phyloP scores from a whole-genome alignment of 228 moss, liverwort and hornwort species.

The Sphagnum magellanicum region DNA sequence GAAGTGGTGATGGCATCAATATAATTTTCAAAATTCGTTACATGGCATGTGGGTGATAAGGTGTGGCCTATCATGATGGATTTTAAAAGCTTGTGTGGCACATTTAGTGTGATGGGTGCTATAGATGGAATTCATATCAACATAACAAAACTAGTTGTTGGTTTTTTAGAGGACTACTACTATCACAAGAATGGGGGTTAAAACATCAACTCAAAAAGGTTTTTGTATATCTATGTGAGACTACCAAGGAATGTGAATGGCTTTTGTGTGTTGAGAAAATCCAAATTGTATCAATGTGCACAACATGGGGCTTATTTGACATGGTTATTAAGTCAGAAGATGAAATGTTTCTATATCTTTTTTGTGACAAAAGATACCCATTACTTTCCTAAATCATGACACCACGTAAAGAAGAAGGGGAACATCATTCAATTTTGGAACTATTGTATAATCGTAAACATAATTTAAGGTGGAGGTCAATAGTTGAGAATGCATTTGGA shows the following conservation, averaged over 20 bases:
- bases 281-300: neutral
- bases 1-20: neutral
- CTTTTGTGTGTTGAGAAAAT: neutral
- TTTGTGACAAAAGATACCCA: neutral
- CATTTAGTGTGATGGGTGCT: neutral
- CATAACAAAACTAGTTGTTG: neutral
- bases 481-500: neutral
- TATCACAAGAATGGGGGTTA: conserved; percentile 1
- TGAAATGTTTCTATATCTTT: neutral
- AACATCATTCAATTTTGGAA: neutral
- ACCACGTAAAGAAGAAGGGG: neutral
- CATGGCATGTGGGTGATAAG: neutral
- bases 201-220: neutral
- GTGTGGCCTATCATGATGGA: neutral
- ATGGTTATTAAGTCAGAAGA: neutral
- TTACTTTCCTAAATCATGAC: conserved; percentile 1
- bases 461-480: neutral
- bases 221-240: neutral
- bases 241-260: neutral
- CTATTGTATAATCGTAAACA: neutral
- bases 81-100: neutral
- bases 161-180: neutral
- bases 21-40: neutral
- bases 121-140: neutral
- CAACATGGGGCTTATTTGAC: neutral